Percentiles rank a stretch among this genome's conserved stretches.
These are phyloP conservation scores for Tilletiopsis washingtonensis DNA, from an alignment of 1,284 basidiomycete species.

Conservation along the genomic window DNA sequence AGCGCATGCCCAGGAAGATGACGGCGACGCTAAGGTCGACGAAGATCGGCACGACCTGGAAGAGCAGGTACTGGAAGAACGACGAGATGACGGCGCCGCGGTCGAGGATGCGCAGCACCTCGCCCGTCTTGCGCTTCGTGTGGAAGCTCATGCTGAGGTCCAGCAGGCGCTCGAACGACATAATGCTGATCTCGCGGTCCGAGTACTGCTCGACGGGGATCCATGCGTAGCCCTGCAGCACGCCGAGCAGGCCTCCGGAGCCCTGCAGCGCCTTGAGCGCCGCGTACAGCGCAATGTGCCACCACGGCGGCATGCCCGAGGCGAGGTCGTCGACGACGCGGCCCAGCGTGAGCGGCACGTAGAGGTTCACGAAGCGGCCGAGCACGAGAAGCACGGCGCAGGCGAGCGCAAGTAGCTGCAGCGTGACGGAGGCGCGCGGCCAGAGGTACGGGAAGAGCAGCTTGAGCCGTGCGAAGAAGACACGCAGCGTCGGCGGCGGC, in stretches of 20 bases:
- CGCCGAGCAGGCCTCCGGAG: constrained; percentile 42
- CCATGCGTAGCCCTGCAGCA: constrained; percentile 50
- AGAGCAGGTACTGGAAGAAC: constrained; percentile 55
- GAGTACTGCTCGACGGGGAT: constrained; percentile 80
- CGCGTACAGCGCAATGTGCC: constrained; percentile 41
- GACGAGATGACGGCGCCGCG: constrained; percentile 56
- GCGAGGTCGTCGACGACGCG: constrained; percentile 55
- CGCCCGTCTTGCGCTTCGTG: constrained; percentile 62
- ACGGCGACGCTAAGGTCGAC: constrained; percentile 59
- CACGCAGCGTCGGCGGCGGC: constrained; percentile 33
- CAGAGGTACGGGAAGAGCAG: constrained; percentile 70
- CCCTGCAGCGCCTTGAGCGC: constrained; percentile 49
- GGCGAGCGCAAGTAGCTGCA: constrained; percentile 64
- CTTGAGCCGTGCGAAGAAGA: constrained; percentile 50
- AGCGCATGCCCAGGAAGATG: constrained; percentile 58
- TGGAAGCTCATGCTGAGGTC: constrained; percentile 74
- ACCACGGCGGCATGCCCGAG: constrained; percentile 24
- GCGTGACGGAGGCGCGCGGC: constrained; percentile 60
- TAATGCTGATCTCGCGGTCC: constrained; percentile 42
- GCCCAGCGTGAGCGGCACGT: constrained; percentile 66
- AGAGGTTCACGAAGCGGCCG: constrained; percentile 67
- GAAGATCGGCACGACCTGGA: constrained; percentile 71
- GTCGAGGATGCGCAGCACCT: constrained; percentile 61
- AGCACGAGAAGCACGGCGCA: constrained; percentile 63
- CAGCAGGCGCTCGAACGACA: constrained; percentile 44